A percentile compares a stretch with the other conserved stretches of the same genome.
Conservation (phyloP, 2,329 filamentous ascomycete species). For the Macrophomina phaseolina region DNA sequence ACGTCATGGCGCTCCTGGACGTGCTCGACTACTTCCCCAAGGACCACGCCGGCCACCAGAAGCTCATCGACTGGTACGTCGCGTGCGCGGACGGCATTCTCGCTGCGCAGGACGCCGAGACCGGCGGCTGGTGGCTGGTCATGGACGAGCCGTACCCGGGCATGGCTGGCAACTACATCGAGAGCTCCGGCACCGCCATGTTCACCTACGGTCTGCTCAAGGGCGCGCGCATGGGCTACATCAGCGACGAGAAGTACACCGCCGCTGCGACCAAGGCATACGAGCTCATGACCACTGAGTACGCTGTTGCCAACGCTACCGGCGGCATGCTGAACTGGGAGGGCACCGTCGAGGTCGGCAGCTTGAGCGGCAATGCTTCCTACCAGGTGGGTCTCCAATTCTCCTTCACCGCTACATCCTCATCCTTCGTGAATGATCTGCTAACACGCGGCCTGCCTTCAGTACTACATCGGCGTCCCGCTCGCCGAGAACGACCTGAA, state of each 20-base stretch:
- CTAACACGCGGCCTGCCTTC: background rate
- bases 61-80: slow-evolving; percentile 49
- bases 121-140: slow-evolving; percentile 64
- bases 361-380: slow-evolving; percentile 55
- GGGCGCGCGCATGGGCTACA: slow-evolving; percentile 40
- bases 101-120: slow-evolving; percentile 29
- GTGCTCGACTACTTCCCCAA: slow-evolving; percentile 55
- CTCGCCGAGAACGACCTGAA: slow-evolving; percentile 46
- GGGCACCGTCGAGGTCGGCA: slow-evolving; percentile 60
- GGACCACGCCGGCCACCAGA: slow-evolving; percentile 43
- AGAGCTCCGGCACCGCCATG: slow-evolving; percentile 64
- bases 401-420: background rate
- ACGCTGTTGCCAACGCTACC: slow-evolving; percentile 52
- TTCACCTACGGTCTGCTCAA: slow-evolving; percentile 46
- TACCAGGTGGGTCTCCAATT: slow-evolving; percentile 53
- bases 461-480: slow-evolving; percentile 48
- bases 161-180: slow-evolving; percentile 62
- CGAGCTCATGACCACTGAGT: slow-evolving; percentile 50
- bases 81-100: slow-evolving; percentile 32
- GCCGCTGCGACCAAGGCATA: slow-evolving; percentile 52
- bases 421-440: background rate
- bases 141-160: slow-evolving; percentile 57
- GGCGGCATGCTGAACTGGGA: slow-evolving; percentile 56
- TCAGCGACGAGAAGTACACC: slow-evolving; percentile 43
- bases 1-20: slow-evolving; percentile 52